phyloP scores from a whole-genome alignment of 2,329 filamentous ascomycete species.

The Pyrenophora tritici-repentis region DNA sequence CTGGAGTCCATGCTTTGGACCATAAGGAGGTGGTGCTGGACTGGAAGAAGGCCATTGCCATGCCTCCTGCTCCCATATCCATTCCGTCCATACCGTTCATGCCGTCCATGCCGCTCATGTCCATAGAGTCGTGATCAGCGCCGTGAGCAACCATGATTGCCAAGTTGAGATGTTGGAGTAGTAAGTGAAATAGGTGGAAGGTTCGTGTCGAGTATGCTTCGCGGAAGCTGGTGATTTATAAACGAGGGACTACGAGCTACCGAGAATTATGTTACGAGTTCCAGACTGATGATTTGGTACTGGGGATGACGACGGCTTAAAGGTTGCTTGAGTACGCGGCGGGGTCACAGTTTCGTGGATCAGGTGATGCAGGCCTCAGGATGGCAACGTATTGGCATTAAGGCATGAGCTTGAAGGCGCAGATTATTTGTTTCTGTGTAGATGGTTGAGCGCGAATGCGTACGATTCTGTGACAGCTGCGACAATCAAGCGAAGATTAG shows the following conservation, averaged over 20 bases:
- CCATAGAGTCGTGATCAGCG: slow-evolving; percentile 27
- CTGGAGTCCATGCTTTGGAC: slow-evolving; percentile 75
- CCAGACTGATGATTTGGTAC: slow-evolving; percentile 33
- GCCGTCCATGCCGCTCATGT: slow-evolving; percentile 16
- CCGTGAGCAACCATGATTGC: slow-evolving; percentile 42
- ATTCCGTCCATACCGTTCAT: slow-evolving; percentile 3
- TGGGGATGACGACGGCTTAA: slow-evolving; percentile 27
- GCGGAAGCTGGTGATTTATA: background rate
- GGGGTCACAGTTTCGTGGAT: slow-evolving; percentile 23
- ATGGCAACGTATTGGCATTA: slow-evolving; percentile 27
- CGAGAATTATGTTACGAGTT: slow-evolving; percentile 30
- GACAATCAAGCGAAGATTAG: slow-evolving; percentile 40
- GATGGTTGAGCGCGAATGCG: slow-evolving; percentile 32
- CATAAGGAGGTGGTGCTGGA: slow-evolving; percentile 67
- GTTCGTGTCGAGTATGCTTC: background rate
- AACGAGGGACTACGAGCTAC: slow-evolving; percentile 6
- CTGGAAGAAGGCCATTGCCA: slow-evolving; percentile 69
- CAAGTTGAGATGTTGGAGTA: slow-evolving; percentile 1
- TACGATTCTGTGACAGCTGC: slow-evolving; percentile 41
- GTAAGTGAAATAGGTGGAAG: background rate
- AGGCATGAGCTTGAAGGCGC: slow-evolving; percentile 27
- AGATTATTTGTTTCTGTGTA: slow-evolving; percentile 20
- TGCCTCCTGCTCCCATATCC: slow-evolving; percentile 37
- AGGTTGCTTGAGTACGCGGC: slow-evolving; percentile 13
- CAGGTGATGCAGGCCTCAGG: slow-evolving; percentile 12